Percentiles rank a stretch among this genome's conserved stretches.
These are phyloP conservation scores for Pontederia crassipes DNA, from an alignment of 176 grass and related monocot species.

Conservation along the genomic window DNA sequence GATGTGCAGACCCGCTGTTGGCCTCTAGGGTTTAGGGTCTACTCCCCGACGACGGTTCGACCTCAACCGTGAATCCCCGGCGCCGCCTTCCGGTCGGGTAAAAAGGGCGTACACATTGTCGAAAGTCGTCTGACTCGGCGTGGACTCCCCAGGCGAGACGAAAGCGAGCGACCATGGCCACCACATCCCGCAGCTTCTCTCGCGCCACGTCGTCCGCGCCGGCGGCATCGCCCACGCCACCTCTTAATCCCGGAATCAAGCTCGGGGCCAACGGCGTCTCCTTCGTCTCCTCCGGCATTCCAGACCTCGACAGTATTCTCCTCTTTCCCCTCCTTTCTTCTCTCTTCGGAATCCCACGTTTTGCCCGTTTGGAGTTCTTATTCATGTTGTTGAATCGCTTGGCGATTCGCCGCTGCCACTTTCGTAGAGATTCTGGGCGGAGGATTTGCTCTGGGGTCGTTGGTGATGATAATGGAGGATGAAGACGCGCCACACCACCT, in stretches of 20 bases:
- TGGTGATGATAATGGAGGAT: conserved; percentile 94
- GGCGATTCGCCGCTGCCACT: neutral
- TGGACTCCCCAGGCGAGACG: too few relatives aligned
- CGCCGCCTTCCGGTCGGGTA: too few relatives aligned
- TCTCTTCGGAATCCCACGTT: neutral
- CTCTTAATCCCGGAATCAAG: conserved; percentile 38
- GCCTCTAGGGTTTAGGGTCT: too few relatives aligned
- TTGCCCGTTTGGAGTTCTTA: neutral
- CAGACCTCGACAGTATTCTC: conserved; percentile 60
- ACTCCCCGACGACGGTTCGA: too few relatives aligned
- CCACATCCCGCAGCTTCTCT: conserved; percentile 51
- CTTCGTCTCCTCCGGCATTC: conserved; percentile 81
- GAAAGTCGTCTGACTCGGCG: too few relatives aligned
- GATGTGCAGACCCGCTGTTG: too few relatives aligned
- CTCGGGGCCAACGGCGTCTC: conserved; percentile 40
- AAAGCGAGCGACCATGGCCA: neutral
- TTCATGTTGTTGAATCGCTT: neutral
- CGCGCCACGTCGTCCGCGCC: conserved; percentile 17
- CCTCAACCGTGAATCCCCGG: too few relatives aligned
- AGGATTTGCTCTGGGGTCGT: conserved; percentile 58
- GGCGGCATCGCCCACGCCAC: conserved; percentile 8
- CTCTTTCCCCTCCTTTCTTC: neutral
- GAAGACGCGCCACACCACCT: conserved; percentile 74
- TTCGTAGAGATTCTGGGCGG: conserved; percentile 67
- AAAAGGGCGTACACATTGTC: too few relatives aligned